Conservation (phyloP, 352 stramenopile genomes). For the Globisporangium paroecandrum region DNA sequence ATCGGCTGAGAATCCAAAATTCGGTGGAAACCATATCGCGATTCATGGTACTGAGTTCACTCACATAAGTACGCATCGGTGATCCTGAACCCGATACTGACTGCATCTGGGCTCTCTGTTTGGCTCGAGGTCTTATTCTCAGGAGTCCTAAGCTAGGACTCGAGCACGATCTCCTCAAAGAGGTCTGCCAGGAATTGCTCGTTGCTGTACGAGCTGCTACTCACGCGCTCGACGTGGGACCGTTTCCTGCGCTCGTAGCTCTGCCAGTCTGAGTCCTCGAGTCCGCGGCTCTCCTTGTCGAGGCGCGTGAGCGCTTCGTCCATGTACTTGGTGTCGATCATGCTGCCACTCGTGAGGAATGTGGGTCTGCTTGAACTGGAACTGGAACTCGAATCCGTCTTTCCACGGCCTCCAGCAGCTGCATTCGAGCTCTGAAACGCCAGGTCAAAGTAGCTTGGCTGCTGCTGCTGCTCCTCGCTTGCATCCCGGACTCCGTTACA, state of each 20-base stretch:
- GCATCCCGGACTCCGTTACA: slow-evolving; percentile 1
- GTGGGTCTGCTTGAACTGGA: not conserved
- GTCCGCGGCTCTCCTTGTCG: not conserved
- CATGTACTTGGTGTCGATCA: slow-evolving; percentile 8
- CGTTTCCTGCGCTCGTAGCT: not conserved
- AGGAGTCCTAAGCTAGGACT: not conserved
- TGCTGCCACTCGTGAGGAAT: slow-evolving; percentile 20
- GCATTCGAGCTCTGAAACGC: slow-evolving; percentile 1
- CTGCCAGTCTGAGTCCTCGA: slow-evolving; percentile 4
- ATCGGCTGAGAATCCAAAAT: not conserved
- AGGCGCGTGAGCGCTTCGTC: not conserved
- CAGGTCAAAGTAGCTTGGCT: slow-evolving; percentile 19
- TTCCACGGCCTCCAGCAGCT: not conserved
- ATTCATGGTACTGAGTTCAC: not conserved
- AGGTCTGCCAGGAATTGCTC: slow-evolving; percentile 7
- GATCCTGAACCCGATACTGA: too few relatives aligned
- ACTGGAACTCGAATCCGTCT: not conserved
- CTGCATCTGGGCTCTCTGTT: too few relatives aligned
- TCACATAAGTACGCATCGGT: not conserved
- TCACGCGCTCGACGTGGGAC: slow-evolving; percentile 3
- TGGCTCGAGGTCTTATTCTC: too few relatives aligned
- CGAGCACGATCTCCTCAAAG: not conserved
- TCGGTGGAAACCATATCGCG: not conserved
- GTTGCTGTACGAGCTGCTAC: not conserved
- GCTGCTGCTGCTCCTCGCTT: not conserved